Evolutionary conservation across 148 eudicot genomes (phyloP).

Genomic region (Fagopyrum esculentum): DNA sequence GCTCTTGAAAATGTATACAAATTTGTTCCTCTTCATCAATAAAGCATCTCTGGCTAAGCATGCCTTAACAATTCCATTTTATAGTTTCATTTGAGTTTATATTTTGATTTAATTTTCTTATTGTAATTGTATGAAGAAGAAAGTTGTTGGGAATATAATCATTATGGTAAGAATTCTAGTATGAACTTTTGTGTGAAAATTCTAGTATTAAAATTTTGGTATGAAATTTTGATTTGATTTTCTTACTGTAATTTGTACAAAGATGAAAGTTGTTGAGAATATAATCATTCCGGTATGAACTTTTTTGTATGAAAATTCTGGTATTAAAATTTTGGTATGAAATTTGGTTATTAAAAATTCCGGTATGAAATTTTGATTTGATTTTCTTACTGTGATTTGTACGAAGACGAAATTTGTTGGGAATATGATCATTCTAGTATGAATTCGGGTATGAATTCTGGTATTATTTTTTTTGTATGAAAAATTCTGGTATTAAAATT

Average conservation of each 20-base stretch:
- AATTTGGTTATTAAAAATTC: no score
- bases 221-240: not conserved
- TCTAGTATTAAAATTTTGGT: no score
- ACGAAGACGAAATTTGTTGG: conserved; percentile 4
- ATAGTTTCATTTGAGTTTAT: not conserved
- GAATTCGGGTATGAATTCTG: no score
- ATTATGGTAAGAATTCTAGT: no score
- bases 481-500: no score
- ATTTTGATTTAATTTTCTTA: not conserved
- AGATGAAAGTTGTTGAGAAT: conserved; percentile 13
- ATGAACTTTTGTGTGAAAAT: no score
- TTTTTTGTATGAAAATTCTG: no score
- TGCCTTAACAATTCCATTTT: conserved; percentile 34
- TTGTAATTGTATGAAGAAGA: no score
- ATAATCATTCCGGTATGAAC: conserved; percentile 15
- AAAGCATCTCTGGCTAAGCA: conserved; percentile 28
- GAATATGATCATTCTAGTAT: conserved; percentile 33
- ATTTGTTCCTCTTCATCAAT: conserved; percentile 37
- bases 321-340: no score
- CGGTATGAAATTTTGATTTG: no score
- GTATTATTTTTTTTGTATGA: no score
- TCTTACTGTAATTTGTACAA: conserved; percentile 8
- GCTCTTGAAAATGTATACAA: conserved; percentile 28
- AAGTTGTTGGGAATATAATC: no score
- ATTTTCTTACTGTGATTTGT: conserved; percentile 7